phyloP scores from a whole-genome alignment of 805 yeast species.

The Metschnikowia picachoensis region DNA sequence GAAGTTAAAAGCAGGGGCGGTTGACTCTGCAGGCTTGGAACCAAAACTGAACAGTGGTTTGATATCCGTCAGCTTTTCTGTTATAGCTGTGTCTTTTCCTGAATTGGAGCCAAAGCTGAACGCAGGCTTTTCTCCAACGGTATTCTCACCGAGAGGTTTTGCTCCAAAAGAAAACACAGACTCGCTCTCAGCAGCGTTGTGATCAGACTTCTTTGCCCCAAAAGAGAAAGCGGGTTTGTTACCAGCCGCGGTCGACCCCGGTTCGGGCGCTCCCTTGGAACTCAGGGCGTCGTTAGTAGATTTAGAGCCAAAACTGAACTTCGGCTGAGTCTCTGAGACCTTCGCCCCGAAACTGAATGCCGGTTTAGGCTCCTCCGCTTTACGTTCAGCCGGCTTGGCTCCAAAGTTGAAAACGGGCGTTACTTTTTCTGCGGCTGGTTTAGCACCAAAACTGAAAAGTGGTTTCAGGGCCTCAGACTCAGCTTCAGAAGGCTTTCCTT shows the following conservation, averaged over 20 bases:
- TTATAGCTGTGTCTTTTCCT: neutral
- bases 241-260: neutral
- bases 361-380: neutral
- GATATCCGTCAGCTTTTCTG: no score
- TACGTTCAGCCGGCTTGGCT: conserved; percentile 2
- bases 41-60: conserved; percentile 3
- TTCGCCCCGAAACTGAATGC: neutral
- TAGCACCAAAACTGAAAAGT: neutral
- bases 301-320: neutral
- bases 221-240: neutral
- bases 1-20: no score
- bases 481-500: neutral
- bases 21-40: neutral
- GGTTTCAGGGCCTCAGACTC: neutral
- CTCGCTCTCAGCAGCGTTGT: neutral
- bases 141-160: neutral
- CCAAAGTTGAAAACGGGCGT: conserved; percentile 6
- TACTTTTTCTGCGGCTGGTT: neutral
- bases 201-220: neutral
- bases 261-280: neutral
- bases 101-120: conserved; percentile 12
- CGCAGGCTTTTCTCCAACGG: conserved; percentile 1
- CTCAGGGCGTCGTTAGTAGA: neutral
- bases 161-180: conserved; percentile 1
- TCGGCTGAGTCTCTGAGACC: no score